A percentile compares a stretch with the other conserved stretches of the same genome.
Conservation (phyloP, 192 early-diverging fungal genomes). For the Coemansia sp. region DNA sequence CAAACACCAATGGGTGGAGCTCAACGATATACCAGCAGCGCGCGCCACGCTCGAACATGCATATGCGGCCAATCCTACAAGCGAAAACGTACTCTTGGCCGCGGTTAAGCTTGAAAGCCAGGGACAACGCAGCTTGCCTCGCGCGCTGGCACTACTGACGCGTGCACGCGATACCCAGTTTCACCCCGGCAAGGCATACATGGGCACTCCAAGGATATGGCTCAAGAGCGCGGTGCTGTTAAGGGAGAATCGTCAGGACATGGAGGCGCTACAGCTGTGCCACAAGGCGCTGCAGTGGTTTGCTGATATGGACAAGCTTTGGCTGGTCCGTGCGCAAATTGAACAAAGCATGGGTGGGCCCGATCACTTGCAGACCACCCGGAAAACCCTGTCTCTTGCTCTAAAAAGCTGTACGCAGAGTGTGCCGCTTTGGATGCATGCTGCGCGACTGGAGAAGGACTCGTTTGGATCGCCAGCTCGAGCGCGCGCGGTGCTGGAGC, state of each 20-base stretch:
- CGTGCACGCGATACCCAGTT: constrained; percentile 55
- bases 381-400: constrained; percentile 68
- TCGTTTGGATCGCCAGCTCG: constrained; percentile 61
- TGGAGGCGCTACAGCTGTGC: constrained; percentile 64
- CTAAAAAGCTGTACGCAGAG: constrained; percentile 74
- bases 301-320: constrained; percentile 80
- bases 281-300: constrained; percentile 65
- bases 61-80: constrained; percentile 85
- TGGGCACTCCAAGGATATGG: constrained; percentile 84
- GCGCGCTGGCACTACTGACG: constrained; percentile 72
- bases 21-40: constrained; percentile 77
- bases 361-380: constrained; percentile 64
- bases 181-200: constrained; percentile 45
- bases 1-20: constrained; percentile 84
- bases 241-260: constrained; percentile 64
- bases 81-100: constrained; percentile 91
- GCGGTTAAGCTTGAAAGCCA: constrained; percentile 97
- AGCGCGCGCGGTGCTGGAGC: constrained; percentile 81
- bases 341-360: constrained; percentile 66
- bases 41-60: constrained; percentile 80
- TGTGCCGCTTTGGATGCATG: constrained; percentile 74
- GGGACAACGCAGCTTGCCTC: constrained; percentile 66
- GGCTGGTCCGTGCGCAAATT: constrained; percentile 93
- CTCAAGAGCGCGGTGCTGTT: constrained; percentile 92
- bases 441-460: constrained; percentile 76